A percentile compares a stretch with the other conserved stretches of the same genome.
These are phyloP conservation scores for Syncephalastrum sp. DNA, from an alignment of 371 early-diverging fungal species.

Conservation along the genomic window DNA sequence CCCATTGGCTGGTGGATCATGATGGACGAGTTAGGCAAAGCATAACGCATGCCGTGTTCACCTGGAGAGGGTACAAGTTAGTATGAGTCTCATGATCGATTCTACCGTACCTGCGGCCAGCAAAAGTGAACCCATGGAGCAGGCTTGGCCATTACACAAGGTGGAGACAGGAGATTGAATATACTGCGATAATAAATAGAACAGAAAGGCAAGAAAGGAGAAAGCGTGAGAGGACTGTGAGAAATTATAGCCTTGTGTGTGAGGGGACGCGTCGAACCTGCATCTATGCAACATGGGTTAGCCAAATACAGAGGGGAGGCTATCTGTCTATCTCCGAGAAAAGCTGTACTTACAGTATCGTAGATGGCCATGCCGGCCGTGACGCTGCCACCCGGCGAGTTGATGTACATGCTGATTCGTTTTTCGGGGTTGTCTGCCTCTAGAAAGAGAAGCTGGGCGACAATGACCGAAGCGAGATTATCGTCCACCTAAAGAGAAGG, in stretches of 20 bases:
- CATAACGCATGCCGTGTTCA: constrained; percentile 83
- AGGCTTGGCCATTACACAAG: constrained; percentile 95
- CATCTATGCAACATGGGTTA: too few species aligned
- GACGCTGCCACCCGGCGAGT: constrained; percentile 95
- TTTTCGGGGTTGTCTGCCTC: constrained; percentile 95
- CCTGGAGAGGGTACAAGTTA: constrained; percentile 36
- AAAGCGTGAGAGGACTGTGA: neutral
- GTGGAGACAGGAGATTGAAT: constrained; percentile 93
- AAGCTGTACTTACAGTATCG: constrained; percentile 66
- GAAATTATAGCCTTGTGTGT: neutral
- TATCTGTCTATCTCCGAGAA: neutral
- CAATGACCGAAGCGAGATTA: constrained; percentile 77
- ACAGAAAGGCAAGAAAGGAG: constrained; percentile 8
- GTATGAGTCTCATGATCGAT: neutral
- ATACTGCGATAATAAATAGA: constrained; percentile 58
- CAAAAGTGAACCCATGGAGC: constrained; percentile 96
- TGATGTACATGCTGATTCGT: constrained; percentile 93
- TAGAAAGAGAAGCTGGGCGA: constrained; percentile 94
- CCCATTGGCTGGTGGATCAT: constrained; percentile 99
- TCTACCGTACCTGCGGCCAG: constrained; percentile 72
- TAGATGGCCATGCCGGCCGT: constrained; percentile 96
- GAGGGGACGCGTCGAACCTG: too few species aligned
- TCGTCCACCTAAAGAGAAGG: constrained; percentile 69
- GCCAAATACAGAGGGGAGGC: too few species aligned
- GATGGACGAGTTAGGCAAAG: constrained; percentile 90